Base-by-base conservation (phyloP, 2,329 filamentous ascomycete genomes). In the Hymenotorrendiella dingleyae region DNA sequence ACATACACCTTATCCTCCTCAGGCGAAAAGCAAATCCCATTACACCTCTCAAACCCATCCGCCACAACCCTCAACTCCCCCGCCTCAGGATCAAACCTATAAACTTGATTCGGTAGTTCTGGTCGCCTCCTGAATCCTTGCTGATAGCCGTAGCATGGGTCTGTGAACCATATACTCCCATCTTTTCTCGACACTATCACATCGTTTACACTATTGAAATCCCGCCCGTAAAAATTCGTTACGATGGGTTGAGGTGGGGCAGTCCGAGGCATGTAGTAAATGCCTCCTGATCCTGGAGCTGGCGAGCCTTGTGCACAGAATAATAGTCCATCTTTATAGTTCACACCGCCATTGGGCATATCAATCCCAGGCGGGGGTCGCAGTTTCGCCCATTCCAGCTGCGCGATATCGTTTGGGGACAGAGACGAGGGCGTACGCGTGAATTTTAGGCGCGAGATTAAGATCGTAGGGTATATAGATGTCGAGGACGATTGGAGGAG, bases 81-180 rank as follows among this genome's bases (percentile, higher is more conserved):
- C 1, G 60, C 66, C 0, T 50, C 47, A 0, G 65, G 64, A 17
- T 68, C 61, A 45, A 66, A 72, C 27, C 70, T 62, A 52, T 75
- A 76, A 3, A 75, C 66, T 26, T 70, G 68, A 45, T 63, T 64
- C 4, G 71, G 72, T 19, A 76, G 45, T 48, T 64, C 60, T 3
- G 71, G 71, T 30, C 50, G 46, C 2, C 61, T 63, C 27, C 72
- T 64, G 32, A 74, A 69, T 12, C 67, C 67, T 45, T 64, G 60
- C 45, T 71, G 66, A 40, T 67, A 64, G 4, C 70, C 71, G 39
- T 66, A 63, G 20, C 57, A 58, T 0, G 68, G 64, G 52, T 75
- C 72, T 0, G 70, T 73, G 49, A 74, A 74, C 71, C 71, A 75
- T 9, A 74, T 52, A 0, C 58, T 55, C 1, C 66, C 66, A 46